phyloP scores from a whole-genome alignment of 139 green algal genomes.

The Picochlorum costavermella region DNA sequence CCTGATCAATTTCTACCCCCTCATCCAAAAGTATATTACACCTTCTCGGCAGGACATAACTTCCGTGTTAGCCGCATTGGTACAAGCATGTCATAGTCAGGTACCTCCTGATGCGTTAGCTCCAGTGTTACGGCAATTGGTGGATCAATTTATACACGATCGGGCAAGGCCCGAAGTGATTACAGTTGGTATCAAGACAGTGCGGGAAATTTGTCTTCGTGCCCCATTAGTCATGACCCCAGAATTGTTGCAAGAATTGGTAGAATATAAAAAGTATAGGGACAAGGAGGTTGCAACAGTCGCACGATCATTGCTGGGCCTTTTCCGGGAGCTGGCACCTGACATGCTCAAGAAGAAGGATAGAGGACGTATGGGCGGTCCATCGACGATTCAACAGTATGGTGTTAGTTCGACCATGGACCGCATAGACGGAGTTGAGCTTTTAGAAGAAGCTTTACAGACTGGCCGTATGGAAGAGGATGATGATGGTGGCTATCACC shows the following conservation, averaged over 20 bases:
- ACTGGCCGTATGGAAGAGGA: constrained; percentile 25
- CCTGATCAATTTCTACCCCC: constrained; percentile 93
- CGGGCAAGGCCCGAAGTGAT: constrained; percentile 65
- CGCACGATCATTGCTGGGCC: constrained; percentile 64
- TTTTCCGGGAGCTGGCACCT: constrained; percentile 86
- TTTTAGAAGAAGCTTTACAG: constrained; percentile 63
- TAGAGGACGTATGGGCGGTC: constrained; percentile 67
- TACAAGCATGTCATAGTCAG: constrained; percentile 73
- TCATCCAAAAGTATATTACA: constrained; percentile 80
- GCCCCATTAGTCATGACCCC: constrained; percentile 78
- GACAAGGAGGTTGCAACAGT: constrained; percentile 80
- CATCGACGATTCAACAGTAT: constrained; percentile 44
- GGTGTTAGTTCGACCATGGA: constrained; percentile 38
- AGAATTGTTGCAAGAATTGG: constrained; percentile 83
- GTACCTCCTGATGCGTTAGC: constrained; percentile 85
- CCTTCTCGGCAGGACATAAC: constrained; percentile 76
- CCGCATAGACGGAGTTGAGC: constrained; percentile 71
- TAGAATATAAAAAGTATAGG: constrained; percentile 75
- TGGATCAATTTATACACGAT: constrained; percentile 96
- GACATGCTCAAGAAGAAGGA: constrained; percentile 86
- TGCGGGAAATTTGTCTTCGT: constrained; percentile 80
- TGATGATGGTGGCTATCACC: constrained; percentile 14
- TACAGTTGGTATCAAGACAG: constrained; percentile 82
- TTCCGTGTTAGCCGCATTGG: constrained; percentile 63
- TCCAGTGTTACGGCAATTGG: constrained; percentile 84